These are phyloP conservation scores for Gamsiella multidivaricata DNA, from an alignment of 192 early-diverging fungal genomes.

Conservation along the genomic window DNA sequence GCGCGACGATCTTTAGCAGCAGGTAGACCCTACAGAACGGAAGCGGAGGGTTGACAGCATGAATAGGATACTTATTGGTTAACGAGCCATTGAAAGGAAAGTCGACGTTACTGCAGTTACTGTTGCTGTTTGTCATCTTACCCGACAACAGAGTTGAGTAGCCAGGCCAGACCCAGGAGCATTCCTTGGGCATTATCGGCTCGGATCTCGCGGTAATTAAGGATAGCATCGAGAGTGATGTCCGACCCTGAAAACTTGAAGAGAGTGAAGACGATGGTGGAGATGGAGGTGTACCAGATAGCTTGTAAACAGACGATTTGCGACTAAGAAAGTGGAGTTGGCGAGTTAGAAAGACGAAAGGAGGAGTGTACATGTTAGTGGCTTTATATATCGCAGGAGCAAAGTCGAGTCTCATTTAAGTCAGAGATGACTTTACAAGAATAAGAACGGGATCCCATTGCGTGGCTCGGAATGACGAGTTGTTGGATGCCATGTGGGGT, in stretches of 20 bases:
- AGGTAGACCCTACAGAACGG: conserved; percentile 46
- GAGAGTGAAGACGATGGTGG: conserved; percentile 34
- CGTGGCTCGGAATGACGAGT: conserved; percentile 39
- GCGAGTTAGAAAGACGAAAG: too few species aligned
- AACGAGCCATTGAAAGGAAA: not conserved
- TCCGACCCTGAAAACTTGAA: conserved; percentile 61
- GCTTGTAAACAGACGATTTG: conserved; percentile 49
- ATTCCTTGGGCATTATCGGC: conserved; percentile 76
- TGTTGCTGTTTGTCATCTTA: conserved; percentile 27
- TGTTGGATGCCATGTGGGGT: conserved; percentile 27
- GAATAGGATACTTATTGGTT: too few species aligned
- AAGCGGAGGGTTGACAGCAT: not conserved
- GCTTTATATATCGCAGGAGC: not conserved
- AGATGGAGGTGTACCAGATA: conserved; percentile 48
- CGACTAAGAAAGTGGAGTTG: conserved; percentile 21
- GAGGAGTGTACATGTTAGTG: too few species aligned
- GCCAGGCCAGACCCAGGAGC: conserved; percentile 70
- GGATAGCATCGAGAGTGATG: conserved; percentile 74
- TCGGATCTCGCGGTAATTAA: conserved; percentile 68
- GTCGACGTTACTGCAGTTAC: too few species aligned
- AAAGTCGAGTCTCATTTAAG: not conserved
- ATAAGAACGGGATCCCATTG: conserved; percentile 55
- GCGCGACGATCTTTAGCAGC: conserved; percentile 73
- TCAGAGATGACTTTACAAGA: conserved; percentile 16
- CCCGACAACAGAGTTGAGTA: conserved; percentile 72